Percentiles rank a stretch among this genome's conserved stretches.
Evolutionary conservation across 768 basidiomycete species (phyloP).

Genomic region (Amanita pallidorosea): DNA sequence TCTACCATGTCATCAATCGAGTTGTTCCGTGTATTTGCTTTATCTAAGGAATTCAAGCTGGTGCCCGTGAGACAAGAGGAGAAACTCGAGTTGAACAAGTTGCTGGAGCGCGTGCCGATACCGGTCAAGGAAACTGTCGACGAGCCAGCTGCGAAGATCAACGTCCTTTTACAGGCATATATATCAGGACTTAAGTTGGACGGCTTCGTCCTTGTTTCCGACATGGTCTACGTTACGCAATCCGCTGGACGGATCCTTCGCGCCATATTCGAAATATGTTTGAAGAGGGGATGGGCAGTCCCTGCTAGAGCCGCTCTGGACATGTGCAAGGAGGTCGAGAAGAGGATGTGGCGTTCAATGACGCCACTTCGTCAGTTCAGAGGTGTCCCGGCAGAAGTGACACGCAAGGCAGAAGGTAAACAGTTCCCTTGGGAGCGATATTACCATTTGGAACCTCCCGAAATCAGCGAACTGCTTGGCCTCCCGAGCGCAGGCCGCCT

Average conservation of each 20-base stretch:
- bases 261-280: slow-evolving; percentile 95
- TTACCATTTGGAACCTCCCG: slow-evolving; percentile 84
- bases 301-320: slow-evolving; percentile 87
- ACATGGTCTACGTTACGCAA: slow-evolving; percentile 96
- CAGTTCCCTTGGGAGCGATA: slow-evolving; percentile 99
- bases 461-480: slow-evolving; percentile 92
- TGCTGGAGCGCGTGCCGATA: slow-evolving; percentile 91
- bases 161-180: slow-evolving; percentile 89
- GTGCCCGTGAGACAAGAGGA: slow-evolving; percentile 83
- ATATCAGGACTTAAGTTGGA: slow-evolving; percentile 92
- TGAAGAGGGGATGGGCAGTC: slow-evolving; percentile 96
- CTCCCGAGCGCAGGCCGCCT: slow-evolving; percentile 88
- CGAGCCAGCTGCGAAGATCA: slow-evolving; percentile 95
- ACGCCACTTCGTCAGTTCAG: slow-evolving; percentile 95
- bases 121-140: slow-evolving; percentile 96
- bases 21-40: slow-evolving; percentile 89
- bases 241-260: slow-evolving; percentile 94
- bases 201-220: slow-evolving; percentile 80
- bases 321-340: slow-evolving; percentile 94
- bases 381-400: slow-evolving; percentile 74
- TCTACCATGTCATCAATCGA: slow-evolving; percentile 84
- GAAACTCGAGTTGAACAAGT: slow-evolving; percentile 82
- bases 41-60: slow-evolving; percentile 92
- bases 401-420: slow-evolving; percentile 90
- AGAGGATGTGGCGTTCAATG: slow-evolving; percentile 95